A percentile compares a stretch with the other conserved stretches of the same genome.
Conservation (phyloP, 352 stramenopile genomes). For the Blastocystis sp. region DNA sequence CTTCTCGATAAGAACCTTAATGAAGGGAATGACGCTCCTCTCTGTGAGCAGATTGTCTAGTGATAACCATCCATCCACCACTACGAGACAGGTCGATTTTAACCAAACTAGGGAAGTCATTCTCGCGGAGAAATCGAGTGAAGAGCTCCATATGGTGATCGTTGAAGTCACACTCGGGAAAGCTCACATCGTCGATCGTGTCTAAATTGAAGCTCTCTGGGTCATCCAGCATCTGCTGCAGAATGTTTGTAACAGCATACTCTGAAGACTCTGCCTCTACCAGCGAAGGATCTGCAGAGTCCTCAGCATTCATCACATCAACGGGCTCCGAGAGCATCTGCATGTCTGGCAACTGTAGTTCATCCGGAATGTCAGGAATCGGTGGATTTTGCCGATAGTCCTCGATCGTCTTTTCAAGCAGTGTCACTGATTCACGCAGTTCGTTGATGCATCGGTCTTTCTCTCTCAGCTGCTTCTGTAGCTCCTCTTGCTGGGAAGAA, state of each 20-base stretch:
- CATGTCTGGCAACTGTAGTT: neutral
- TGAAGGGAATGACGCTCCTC: conserved; percentile 41
- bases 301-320: neutral
- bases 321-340: neutral
- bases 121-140: neutral
- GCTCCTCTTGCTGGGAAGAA: neutral
- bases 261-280: neutral
- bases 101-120: conserved; percentile 2
- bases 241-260: neutral
- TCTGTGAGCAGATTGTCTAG: conserved; percentile 53
- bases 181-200: conserved; percentile 50
- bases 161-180: conserved; percentile 31
- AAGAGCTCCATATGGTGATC: conserved; percentile 39
- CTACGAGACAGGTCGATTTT: conserved; percentile 32
- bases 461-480: neutral
- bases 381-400: neutral
- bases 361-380: neutral
- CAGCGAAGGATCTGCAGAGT: neutral
- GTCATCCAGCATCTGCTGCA: conserved; percentile 43
- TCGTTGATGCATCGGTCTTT: conserved; percentile 6
- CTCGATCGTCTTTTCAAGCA: neutral
- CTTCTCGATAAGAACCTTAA: conserved; percentile 26
- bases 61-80: neutral
- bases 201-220: conserved; percentile 18
- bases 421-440: neutral